phyloP scores from a whole-genome alignment of 345 rosid genomes.

The Camelina neglecta region DNA sequence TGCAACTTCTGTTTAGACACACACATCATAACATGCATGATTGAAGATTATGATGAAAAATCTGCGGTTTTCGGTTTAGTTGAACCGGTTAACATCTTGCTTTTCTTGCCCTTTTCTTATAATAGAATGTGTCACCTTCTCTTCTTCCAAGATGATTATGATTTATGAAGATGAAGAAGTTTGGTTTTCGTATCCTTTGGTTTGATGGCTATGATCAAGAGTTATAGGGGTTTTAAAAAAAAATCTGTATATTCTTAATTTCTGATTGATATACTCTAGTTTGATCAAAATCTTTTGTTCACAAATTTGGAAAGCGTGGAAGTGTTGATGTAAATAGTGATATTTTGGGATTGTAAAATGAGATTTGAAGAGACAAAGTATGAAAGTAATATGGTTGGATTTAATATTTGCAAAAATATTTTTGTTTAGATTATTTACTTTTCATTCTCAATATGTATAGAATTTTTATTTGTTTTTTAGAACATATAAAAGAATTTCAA shows the following conservation, averaged over 20 bases:
- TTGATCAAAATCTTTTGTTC: neutral
- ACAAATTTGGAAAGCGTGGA: neutral
- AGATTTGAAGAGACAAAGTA: no score
- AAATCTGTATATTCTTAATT: neutral
- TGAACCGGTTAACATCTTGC: neutral
- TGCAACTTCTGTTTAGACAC: slow-evolving; percentile 26
- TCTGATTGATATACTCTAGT: slow-evolving; percentile 7
- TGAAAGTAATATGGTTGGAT: no score
- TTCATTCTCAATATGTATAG: no score
- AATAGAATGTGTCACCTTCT: neutral
- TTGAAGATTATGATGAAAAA: neutral
- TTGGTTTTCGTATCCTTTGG: neutral
- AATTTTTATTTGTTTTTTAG: no score
- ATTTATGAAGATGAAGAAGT: neutral
- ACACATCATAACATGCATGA: slow-evolving; percentile 18
- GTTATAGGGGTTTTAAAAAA: neutral
- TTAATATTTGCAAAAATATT: no score
- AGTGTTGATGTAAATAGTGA: neutral
- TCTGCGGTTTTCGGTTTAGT: neutral
- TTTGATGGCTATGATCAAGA: slow-evolving; percentile 13
- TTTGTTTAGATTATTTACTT: no score
- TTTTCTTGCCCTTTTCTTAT: slow-evolving; percentile 5
- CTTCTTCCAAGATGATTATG: slow-evolving; percentile 10
- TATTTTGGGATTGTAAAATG: no score
- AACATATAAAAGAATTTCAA: no score